Evolutionary conservation across 2,329 filamentous ascomycete genomes (phyloP), one percentile per base, ranked within the genome.

Genomic region (Cadophora sp.): DNA sequence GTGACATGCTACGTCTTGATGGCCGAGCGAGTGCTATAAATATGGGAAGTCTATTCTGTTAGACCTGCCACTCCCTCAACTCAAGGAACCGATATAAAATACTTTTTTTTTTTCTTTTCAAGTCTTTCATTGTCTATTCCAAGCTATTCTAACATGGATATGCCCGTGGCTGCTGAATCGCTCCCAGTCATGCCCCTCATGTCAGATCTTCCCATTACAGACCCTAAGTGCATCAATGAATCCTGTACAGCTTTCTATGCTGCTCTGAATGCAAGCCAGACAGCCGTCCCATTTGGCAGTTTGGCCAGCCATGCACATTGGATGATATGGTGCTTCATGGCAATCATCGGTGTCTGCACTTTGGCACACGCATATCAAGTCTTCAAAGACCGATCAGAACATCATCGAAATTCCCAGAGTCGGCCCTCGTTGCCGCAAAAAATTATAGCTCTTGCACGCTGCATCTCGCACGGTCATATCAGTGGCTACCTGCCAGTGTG

Each of bases 191-290:
- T 46, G 7, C 58, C 34, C 9, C 26, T 29, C 6, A 37, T 53
- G n/a, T 40, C 61, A 7, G 29, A 62, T 55, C 59, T 72, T 3
- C 61, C 70, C 2, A 64, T 72, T 24, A 62, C 48, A 29, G 70
- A 72, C 34, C 70, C 68, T 1, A 43, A 31, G 4, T 73, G 71
- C 46, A 67, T 62, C 37, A 73, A 62, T 31, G 56, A 67, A 29
- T 68, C 48, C 27, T 72, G 71, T 43, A 11, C 34, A 12, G 71
- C 68, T 6, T 72, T 62, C 43, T 46, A 62, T 14, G 62, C 58
- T 16, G 68, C 64, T 5, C 27, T 68, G 16, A 59, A 43, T 14
- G 62, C 61, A 34, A 64, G 53, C 26, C 71, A 73, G 46, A 24
- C 51, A 8, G 29, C 56, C 6, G 58, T 68, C 14, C 43, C 59